Evolutionary conservation across 2,329 filamentous ascomycete genomes (phyloP).

Genomic region (Ophiosphaerella herpotricha): DNA sequence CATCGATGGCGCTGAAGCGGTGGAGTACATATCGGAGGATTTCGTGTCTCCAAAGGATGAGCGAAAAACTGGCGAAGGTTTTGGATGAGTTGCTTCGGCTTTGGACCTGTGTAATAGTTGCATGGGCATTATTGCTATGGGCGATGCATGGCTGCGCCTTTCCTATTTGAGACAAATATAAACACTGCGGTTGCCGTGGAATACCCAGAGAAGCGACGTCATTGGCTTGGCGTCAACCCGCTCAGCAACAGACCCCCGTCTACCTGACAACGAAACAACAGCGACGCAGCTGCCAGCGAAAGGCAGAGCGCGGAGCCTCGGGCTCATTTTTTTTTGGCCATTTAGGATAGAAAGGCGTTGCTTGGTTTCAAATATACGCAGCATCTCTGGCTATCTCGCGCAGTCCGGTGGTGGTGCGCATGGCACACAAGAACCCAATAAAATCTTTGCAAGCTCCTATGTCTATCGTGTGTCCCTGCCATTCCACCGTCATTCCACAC

Average conservation of each 20-base stretch:
- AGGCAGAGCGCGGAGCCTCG: neutral
- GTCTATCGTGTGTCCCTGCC: too few species aligned
- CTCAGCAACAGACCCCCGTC: too few species aligned
- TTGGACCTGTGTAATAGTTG: conserved; percentile 35
- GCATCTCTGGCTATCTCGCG: too few species aligned
- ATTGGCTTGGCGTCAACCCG: conserved; percentile 21
- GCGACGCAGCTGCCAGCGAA: conserved; percentile 20
- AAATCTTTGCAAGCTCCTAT: too few species aligned
- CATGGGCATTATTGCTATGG: conserved; percentile 26
- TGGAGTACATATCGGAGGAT: conserved; percentile 37
- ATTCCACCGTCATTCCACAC: neutral
- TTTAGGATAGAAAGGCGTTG: neutral
- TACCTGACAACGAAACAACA: conserved; percentile 1
- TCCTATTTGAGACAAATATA: conserved; percentile 32
- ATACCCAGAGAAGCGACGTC: conserved; percentile 28
- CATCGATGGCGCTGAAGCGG: conserved; percentile 52
- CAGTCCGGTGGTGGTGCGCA: too few species aligned
- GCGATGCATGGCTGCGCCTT: conserved; percentile 15
- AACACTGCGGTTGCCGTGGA: conserved; percentile 36
- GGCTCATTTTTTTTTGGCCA: conserved; percentile 7
- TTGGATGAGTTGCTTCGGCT: conserved; percentile 31
- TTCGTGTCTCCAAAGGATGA: conserved; percentile 31
- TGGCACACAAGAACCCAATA: too few species aligned
- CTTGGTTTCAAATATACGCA: too few species aligned
- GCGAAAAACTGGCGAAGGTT: conserved; percentile 29